These are phyloP conservation scores for Hygrocybe punicea DNA, from an alignment of 768 basidiomycete species.

Conservation along the genomic window DNA sequence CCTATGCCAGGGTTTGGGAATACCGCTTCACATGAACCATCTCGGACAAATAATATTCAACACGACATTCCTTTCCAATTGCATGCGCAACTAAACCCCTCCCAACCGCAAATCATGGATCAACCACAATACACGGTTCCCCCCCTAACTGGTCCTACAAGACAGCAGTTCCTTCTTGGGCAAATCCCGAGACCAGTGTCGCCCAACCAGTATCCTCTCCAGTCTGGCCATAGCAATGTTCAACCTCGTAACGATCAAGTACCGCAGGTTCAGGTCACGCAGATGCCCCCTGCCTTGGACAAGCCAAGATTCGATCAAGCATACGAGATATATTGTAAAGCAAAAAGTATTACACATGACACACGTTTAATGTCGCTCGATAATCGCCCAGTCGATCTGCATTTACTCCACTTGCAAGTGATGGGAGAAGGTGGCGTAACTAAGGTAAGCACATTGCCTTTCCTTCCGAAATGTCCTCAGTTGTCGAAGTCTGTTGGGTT, in stretches of 20 bases:
- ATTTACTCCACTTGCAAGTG: slow-evolving; percentile 56
- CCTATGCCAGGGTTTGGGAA: slow-evolving; percentile 4
- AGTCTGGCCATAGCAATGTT: not conserved
- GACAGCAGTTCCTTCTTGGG: slow-evolving; percentile 30
- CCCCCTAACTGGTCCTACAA: slow-evolving; percentile 38
- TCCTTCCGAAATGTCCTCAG: not conserved
- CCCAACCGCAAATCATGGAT: no score
- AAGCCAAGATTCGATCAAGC: slow-evolving; percentile 51
- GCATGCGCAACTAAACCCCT: slow-evolving; percentile 29
- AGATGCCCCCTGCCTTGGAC: slow-evolving; percentile 43
- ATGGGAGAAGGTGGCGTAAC: slow-evolving; percentile 53
- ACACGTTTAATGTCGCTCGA: slow-evolving; percentile 47
- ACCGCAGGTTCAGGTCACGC: not conserved
- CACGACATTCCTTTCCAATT: slow-evolving; percentile 33
- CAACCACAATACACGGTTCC: slow-evolving; percentile 30
- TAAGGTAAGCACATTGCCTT: slow-evolving; percentile 38
- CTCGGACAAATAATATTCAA: slow-evolving; percentile 11
- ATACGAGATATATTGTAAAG: slow-evolving; percentile 48
- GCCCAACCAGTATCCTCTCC: slow-evolving; percentile 21
- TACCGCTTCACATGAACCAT: not conserved
- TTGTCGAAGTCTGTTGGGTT: slow-evolving; percentile 10
- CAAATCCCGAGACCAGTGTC: slow-evolving; percentile 33
- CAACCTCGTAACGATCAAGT: slow-evolving; percentile 2
- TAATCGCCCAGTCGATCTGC: slow-evolving; percentile 55
- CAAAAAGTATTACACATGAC: slow-evolving; percentile 41